Evolutionary conservation across 1,284 basidiomycete species (phyloP), one percentile per base, ranked within the genome.

Genomic region (Megacollybia platyphylla): DNA sequence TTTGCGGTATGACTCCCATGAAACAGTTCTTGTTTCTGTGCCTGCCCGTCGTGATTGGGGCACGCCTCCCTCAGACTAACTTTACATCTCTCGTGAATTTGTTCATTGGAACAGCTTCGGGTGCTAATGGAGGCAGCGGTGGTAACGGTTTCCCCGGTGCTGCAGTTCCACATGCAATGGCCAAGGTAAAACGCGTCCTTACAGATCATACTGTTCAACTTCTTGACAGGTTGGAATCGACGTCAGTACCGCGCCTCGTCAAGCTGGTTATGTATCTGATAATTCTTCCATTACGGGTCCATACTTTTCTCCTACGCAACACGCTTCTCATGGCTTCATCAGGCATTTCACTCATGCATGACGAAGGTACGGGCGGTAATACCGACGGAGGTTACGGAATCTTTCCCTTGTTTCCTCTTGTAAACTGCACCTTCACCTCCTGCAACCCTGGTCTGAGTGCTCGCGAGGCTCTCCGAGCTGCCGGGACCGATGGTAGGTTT

Each of bases 291-390:
- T 68, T 18, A 65, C 65, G 34, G 65, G 64, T 49, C 2, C n/a
- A 13, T 17, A 36, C 17, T 11, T n/a, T 30, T 15, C 8, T 10
- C 3, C 18, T 29, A 3, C 9, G 4, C 20, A 44, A 11, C 11
- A 28, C 18, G 42, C 40, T 46, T 46, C 30, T 45, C 44, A 26
- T 44, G 41, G 2, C 44, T 49, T 13, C 34, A 24, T 24, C 44
- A 48, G 62, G 63, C 1, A 68, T 73, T 24, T 70, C 68, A 7
- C 55, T 71, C 20, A 66, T 71, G 62, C 70, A 73, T 43, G 70
- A 73, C 46, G 69, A 71, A 52, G 71, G 70, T 2, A 71, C 69
- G 0, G 70, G 70, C 18, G 68, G 68, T n/a, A 70, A 70, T 45
- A 63, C 64, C 1, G 55, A 61, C 42, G 68, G 70, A 11, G 70